Conservation (phyloP, 2,329 filamentous ascomycete species). For the Fusarium algeriense region DNA sequence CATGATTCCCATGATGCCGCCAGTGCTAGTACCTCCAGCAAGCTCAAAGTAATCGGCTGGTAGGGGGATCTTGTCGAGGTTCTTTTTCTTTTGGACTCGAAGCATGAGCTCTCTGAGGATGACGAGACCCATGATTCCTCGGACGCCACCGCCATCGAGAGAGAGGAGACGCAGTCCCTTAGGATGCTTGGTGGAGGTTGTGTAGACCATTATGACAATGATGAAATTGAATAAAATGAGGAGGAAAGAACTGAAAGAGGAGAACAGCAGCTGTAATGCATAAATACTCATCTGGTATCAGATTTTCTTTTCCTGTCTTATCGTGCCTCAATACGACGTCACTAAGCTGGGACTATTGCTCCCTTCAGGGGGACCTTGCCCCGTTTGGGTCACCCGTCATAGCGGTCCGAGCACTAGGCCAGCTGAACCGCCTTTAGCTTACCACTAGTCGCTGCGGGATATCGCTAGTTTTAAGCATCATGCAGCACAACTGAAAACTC, state of each 20-base stretch:
- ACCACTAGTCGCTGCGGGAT: not conserved
- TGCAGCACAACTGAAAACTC: accelerated
- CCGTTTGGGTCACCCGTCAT: not conserved
- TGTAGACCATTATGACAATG: not conserved
- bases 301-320: accelerated
- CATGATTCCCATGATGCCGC: conserved; percentile 37
- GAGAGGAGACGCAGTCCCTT: conserved; percentile 10
- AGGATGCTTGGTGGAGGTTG: not conserved
- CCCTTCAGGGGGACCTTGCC: not conserved
- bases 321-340: not conserved
- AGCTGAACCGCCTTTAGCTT: conserved; percentile 1
- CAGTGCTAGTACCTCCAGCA: conserved; percentile 33
- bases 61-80: not conserved
- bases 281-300: not conserved
- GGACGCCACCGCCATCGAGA: conserved; percentile 10
- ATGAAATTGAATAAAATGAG: not conserved
- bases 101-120: conserved; percentile 17
- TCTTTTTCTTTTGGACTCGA: conserved; percentile 7
- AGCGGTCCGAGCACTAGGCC: not conserved
- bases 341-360: not conserved
- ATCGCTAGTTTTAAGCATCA: not conserved
- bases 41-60: conserved; percentile 38
- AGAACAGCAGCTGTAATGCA: no score
- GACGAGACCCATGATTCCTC: conserved; percentile 20
- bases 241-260: accelerated